phyloP scores from a whole-genome alignment of 1,284 basidiomycete genomes.

The Tetrapyrgos nigripes region DNA sequence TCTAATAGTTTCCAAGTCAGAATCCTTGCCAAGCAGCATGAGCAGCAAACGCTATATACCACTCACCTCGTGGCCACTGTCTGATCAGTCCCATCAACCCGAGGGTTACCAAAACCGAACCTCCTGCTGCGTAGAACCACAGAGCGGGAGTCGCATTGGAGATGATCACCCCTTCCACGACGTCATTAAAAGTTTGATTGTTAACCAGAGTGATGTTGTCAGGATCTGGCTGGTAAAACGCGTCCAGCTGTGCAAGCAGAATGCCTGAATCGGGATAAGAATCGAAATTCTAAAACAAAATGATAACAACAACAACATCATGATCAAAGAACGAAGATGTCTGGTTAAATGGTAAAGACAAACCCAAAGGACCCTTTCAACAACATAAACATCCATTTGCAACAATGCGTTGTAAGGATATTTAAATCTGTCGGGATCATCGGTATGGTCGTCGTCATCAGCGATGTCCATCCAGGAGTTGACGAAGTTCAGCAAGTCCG shows the following conservation, averaged over 20 bases:
- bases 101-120: not conserved
- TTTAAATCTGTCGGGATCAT: not conserved
- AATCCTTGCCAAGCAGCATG: not conserved
- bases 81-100: not conserved
- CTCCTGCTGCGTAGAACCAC: not conserved
- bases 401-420: not conserved
- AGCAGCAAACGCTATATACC: not conserved
- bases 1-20: not conserved
- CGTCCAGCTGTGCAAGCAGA: not conserved
- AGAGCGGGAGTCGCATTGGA: not conserved
- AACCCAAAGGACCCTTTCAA: not conserved
- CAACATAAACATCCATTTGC: not conserved
- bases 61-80: not conserved
- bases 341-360: not conserved
- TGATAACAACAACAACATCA: too few relatives aligned
- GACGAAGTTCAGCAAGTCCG: not conserved
- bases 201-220: not conserved
- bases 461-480: not conserved
- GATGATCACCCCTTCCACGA: not conserved
- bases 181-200: not conserved
- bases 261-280: not conserved
- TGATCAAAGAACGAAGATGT: not conserved
- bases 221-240: not conserved
- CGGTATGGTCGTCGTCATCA: too few relatives aligned
- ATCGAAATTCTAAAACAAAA: not conserved